Percentiles rank a stretch among this genome's conserved stretches.
phyloP scores from a whole-genome alignment of 352 stramenopile species.

The Blastocystis sp. region DNA sequence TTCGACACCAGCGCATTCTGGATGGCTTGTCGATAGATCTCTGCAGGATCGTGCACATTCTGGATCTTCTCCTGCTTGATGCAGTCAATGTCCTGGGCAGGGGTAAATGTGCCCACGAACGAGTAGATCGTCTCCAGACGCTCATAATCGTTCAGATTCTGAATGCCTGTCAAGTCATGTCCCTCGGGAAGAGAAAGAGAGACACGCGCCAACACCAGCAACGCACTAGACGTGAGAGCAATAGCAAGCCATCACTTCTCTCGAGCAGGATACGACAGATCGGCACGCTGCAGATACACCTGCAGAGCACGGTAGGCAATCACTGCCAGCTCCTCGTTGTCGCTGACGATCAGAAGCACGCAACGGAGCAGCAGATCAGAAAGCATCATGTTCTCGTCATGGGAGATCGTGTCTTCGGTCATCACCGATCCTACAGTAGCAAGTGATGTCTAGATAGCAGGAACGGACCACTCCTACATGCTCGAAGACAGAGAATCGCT shows the following conservation, averaged over 20 bases:
- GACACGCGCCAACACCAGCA: conserved; percentile 38
- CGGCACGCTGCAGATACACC: conserved; percentile 28
- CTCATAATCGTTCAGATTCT: background rate
- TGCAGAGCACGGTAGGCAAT: conserved; percentile 47
- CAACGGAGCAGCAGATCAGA: conserved; percentile 56
- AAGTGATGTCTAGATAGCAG: conserved; percentile 29
- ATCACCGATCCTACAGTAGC: conserved; percentile 21
- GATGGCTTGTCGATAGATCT: conserved; percentile 33
- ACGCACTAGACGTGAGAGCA: background rate
- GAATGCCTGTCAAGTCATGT: background rate
- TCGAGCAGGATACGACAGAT: background rate
- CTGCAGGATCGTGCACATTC: conserved; percentile 46
- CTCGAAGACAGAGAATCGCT: background rate
- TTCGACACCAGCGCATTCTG: conserved; percentile 29
- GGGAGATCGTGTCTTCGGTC: background rate
- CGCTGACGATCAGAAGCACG: conserved; percentile 44
- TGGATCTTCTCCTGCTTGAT: conserved; percentile 48
- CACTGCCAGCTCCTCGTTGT: conserved; percentile 49
- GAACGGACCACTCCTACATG: background rate
- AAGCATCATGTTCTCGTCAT: conserved; percentile 11
- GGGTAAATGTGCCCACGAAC: conserved; percentile 44
- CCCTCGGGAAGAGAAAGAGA: conserved; percentile 42
- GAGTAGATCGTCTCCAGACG: conserved; percentile 31
- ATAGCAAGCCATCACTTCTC: background rate
- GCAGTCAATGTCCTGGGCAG: conserved; percentile 32